Base-by-base conservation (phyloP, 1,139 yeast species). In the Geotrichum citri-aurantii region DNA sequence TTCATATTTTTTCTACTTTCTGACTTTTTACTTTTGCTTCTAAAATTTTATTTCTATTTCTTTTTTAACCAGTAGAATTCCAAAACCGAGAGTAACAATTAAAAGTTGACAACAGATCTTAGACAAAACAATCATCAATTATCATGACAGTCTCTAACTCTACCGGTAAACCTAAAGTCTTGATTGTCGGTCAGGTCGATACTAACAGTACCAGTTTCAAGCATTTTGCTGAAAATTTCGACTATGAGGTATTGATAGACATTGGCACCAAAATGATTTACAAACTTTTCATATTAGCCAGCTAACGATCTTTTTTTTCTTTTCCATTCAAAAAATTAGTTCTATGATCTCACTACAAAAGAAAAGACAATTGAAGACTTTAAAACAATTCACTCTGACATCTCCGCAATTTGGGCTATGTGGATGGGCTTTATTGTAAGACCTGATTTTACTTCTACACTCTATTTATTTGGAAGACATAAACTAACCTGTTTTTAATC, bases 371-470 rank as follows among this genome's bases (percentile, higher is more conserved):
- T 64, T 27, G 29, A 51, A 17, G 70, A 65, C 55, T 54, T 66
- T 29, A 29, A 49, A 29, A 64, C 63, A 3, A 53, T 48, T 0
- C 55, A 65, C 44, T 56, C 50, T 24, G 61, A 68, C 48, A 56
- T 68, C 23, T 56, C 59, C 11, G 71, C 64, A 19, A 55, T 67
- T 11, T 64, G 65, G 54, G 61, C 64, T 33, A 59, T 58, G 57
- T 68, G 68, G 67, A 49, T 59, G 14, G 69, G 66, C 2, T 66
- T 67, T 37, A 50, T 58, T 46, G 67, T 58, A 54, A 53, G 60
- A 48, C n/a, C 46, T n/a, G 10, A 23, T 29, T 3, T 17, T 37
- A 21, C 7, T 24, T n/a, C 2, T 33, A 26, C 4, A 7, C 29
- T 26, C 7, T 7, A 5, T 26, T 26, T 26, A 26, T n/a, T n/a